phyloP scores from a whole-genome alignment of 1,284 basidiomycete genomes.

The Polyporus tsugae region DNA sequence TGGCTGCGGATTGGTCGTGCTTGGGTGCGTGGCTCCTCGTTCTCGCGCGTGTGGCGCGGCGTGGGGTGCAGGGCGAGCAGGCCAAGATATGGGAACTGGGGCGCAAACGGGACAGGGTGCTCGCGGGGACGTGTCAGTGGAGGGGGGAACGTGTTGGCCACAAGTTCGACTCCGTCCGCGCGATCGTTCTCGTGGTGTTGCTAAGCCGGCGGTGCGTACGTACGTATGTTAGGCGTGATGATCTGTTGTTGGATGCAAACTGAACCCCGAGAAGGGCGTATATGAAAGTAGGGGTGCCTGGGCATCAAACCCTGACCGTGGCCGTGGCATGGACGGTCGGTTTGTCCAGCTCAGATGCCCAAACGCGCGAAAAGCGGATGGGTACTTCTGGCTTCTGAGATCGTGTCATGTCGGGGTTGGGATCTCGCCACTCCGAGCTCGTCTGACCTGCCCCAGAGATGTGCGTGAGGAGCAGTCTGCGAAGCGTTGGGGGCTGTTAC shows the following conservation, averaged over 20 bases:
- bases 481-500: conserved; percentile 8
- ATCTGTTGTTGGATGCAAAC: conserved; percentile 1
- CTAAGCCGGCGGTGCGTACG: not conserved
- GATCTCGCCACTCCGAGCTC: conserved; percentile 2
- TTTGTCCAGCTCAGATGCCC: not conserved
- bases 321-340: not conserved
- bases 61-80: too few species aligned
- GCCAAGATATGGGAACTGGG: not conserved
- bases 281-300: conserved; percentile 9
- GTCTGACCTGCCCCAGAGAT: conserved; percentile 4
- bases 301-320: not conserved
- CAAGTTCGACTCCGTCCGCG: not conserved
- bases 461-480: not conserved
- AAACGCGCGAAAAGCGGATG: conserved; percentile 1
- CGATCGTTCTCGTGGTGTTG: not conserved
- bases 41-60: not conserved
- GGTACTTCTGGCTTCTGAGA: not conserved
- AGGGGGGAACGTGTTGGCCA: conserved; percentile 6
- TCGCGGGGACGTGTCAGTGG: not conserved
- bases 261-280: conserved; percentile 1
- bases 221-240: not conserved
- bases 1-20: not conserved
- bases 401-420: not conserved
- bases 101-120: not conserved
- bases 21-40: not conserved